Evolutionary conservation across 192 early-diverging fungal species (phyloP).

Genomic region (Kappamyces sp.): DNA sequence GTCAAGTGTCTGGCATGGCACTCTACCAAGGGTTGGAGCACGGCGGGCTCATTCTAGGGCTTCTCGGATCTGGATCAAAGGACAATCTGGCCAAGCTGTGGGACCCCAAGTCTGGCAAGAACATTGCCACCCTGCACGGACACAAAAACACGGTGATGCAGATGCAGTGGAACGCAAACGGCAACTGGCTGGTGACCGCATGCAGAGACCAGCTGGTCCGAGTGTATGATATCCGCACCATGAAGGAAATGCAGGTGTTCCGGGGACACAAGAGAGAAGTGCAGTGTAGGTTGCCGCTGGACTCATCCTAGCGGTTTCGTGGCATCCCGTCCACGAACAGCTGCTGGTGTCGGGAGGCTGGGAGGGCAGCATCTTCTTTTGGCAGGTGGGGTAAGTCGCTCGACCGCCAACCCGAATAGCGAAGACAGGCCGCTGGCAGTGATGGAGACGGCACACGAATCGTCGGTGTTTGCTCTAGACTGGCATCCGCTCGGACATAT

Average conservation of each 20-base stretch:
- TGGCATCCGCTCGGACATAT: constrained; percentile 98
- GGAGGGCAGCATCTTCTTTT: constrained; percentile 78
- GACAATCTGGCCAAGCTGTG: constrained; percentile 95
- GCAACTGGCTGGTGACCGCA: constrained; percentile 90
- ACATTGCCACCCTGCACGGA: constrained; percentile 83
- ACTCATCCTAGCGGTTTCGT: constrained; percentile 64
- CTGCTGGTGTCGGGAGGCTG: constrained; percentile 87
- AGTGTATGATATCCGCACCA: constrained; percentile 89
- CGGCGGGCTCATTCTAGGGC: background rate
- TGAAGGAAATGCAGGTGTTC: constrained; percentile 85
- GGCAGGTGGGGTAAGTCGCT: constrained; percentile 70
- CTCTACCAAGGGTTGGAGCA: constrained; percentile 64
- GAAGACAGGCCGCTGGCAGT: constrained; percentile 34
- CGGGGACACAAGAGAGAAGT: constrained; percentile 85
- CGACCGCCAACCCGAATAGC: background rate
- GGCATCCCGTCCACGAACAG: constrained; percentile 93
- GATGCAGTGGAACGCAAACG: constrained; percentile 93
- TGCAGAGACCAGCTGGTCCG: constrained; percentile 87
- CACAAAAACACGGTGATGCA: constrained; percentile 91
- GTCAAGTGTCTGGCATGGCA: constrained; percentile 98
- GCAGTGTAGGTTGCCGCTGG: constrained; percentile 49
- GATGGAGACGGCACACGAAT: constrained; percentile 79
- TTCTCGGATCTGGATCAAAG: constrained; percentile 90
- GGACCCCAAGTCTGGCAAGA: constrained; percentile 89
- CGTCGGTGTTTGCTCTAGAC: constrained; percentile 89